Base-by-base conservation (phyloP, 768 basidiomycete genomes). In the Podaxis sp. region DNA sequence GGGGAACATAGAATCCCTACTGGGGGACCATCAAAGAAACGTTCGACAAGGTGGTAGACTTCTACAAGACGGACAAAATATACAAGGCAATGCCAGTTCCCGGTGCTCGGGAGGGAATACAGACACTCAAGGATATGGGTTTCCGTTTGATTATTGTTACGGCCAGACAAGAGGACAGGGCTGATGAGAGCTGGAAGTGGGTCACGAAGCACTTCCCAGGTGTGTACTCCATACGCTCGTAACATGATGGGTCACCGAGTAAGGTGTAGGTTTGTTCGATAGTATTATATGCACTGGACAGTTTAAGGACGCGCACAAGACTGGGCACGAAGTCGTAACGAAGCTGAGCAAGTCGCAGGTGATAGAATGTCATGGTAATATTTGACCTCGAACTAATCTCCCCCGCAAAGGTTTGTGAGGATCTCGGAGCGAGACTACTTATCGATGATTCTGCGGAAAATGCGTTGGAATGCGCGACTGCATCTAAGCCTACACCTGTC, bases 401-500 rank as follows among this genome's bases (percentile, higher is more conserved):
- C n/a, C 32, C 18, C 63, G 2, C 21, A 5, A 35, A 89, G 86
- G 83, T 91, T 50, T 89, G 90, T 68, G 73, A 81, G 36, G 77
- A 82, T 61, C 73, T 92, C 16, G 79, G 79, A 14, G 88, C 90
- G 10, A 77, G 79, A 42, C 68, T 91, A 40, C 74, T 93, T 55
- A 85, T 93, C 61, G 91, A 93, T 71, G 91, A 93, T 73, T 91
- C 90, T 5, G 67, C 87, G 44, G 91, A 93, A 71, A 92, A 93
- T 70, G 88, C 87, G 38, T 64, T 89, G 27, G 79, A 83, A 59
- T 86, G 86, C 63, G 79, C 77, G 0, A 77, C 71, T 4, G 75
- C 79, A 36, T 65, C 70, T 18, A 75, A 77, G n/a, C 79, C 82
- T 1, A 82, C 81, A 13, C 82, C 79, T 2, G 86, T 89, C 32